These are phyloP conservation scores for Tubosaeta brunneosetosa DNA, from an alignment of 768 basidiomycete species.

Conservation along the genomic window DNA sequence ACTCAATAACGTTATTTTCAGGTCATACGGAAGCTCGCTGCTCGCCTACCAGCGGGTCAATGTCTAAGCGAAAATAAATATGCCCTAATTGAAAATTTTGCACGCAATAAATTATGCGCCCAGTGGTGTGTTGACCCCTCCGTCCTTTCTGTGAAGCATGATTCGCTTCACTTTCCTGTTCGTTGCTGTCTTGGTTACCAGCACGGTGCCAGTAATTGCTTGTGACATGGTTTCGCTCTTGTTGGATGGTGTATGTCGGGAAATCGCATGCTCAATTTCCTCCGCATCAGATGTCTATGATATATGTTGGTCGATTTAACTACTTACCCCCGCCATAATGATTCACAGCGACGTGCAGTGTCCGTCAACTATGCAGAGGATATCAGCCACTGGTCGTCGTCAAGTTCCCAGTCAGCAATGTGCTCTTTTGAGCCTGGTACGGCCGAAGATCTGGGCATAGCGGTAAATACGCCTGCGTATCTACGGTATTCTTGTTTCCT, in stretches of 20 bases:
- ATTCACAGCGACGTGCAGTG: conserved; percentile 1
- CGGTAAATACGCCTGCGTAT: conserved; percentile 30
- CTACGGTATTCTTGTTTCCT: neutral
- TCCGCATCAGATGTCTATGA: conserved; percentile 43
- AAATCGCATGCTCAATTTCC: conserved; percentile 21
- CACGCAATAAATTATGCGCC: neutral
- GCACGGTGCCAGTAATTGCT: neutral
- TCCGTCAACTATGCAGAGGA: conserved; percentile 36
- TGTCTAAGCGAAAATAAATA: too few relatives aligned
- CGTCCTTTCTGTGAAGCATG: neutral
- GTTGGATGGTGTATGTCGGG: neutral
- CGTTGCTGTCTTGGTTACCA: neutral
- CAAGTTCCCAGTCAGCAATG: conserved; percentile 40
- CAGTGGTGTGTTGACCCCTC: too few relatives aligned
- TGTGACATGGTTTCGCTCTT: neutral
- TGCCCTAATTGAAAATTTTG: neutral
- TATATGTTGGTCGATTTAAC: conserved; percentile 27
- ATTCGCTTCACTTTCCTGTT: neutral
- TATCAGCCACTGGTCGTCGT: conserved; percentile 49
- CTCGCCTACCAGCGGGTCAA: too few relatives aligned
- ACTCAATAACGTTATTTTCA: neutral
- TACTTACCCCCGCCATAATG: neutral
- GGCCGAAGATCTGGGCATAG: conserved; percentile 43
- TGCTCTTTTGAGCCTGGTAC: conserved; percentile 60
- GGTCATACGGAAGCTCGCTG: too few relatives aligned